phyloP scores from a whole-genome alignment of 1,139 yeast species.

The Magnusiomyces suaveolens region DNA sequence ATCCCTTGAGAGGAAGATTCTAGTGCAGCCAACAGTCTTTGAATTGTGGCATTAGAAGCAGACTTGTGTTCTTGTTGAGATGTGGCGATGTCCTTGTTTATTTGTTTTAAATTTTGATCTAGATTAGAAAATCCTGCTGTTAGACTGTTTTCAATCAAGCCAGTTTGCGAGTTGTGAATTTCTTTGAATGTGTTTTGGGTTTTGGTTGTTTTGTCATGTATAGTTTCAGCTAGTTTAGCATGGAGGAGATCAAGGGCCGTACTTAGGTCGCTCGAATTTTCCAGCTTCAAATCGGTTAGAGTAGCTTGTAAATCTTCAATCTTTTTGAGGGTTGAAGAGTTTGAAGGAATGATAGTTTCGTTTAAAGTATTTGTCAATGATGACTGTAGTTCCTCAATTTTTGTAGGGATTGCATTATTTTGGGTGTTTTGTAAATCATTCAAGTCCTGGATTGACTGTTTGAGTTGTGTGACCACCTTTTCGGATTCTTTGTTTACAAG shows the following conservation, averaged over 20 bases:
- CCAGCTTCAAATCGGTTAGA: not conserved
- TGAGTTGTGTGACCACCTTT: conserved; percentile 7
- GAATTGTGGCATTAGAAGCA: not conserved
- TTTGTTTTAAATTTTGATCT: not conserved
- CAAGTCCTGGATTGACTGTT: conserved; percentile 5
- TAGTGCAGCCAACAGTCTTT: not conserved
- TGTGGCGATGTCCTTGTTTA: not conserved
- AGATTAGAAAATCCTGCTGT: not conserved
- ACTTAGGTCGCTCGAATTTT: no score
- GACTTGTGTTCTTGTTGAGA: not conserved
- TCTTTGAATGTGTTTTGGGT: not conserved
- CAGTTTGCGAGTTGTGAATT: not conserved
- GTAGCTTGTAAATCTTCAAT: not conserved
- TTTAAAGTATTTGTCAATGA: not conserved
- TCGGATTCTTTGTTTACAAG: conserved; percentile 8
- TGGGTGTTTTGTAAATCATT: conserved; percentile 7
- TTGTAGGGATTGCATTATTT: not conserved
- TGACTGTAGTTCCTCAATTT: not conserved
- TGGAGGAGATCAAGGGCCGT: not conserved
- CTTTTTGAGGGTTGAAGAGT: not conserved
- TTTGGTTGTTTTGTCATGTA: not conserved
- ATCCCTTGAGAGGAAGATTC: not conserved
- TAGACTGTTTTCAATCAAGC: not conserved
- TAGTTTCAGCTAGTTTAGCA: not conserved
- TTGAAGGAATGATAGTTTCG: not conserved